Evolutionary conservation across 306 rosid species (phyloP).

Genomic region (Prunus davidiana): DNA sequence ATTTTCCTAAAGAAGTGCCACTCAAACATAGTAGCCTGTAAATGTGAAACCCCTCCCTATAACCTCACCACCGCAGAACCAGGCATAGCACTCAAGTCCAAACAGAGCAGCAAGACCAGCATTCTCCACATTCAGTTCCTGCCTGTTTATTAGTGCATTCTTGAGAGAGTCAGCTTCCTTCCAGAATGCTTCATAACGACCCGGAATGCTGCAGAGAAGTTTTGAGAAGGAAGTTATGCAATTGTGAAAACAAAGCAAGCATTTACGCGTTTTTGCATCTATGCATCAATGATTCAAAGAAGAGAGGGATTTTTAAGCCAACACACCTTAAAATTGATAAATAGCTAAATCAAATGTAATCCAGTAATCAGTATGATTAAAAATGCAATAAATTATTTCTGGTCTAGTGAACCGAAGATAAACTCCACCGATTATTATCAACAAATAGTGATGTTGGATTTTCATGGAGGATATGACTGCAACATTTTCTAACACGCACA

Average conservation of each 20-base stretch:
- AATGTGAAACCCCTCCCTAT: slow-evolving; percentile 50
- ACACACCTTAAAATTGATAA: background rate
- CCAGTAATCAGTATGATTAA: background rate
- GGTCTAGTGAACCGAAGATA: background rate
- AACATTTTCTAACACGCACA: background rate
- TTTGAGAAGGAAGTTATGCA: slow-evolving; percentile 11
- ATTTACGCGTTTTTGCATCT: background rate
- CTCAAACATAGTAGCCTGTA: slow-evolving; percentile 46
- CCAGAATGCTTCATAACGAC: slow-evolving; percentile 37
- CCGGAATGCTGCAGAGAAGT: slow-evolving; percentile 38
- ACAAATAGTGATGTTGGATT: background rate
- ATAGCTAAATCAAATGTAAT: background rate
- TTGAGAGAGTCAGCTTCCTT: slow-evolving; percentile 37
- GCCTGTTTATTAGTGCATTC: slow-evolving; percentile 27
- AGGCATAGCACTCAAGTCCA: slow-evolving; percentile 50
- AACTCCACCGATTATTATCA: background rate
- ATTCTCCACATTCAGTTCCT: slow-evolving; percentile 32
- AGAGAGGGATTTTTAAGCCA: background rate
- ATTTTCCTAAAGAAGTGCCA: slow-evolving; percentile 1
- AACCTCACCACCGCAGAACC: slow-evolving; percentile 54
- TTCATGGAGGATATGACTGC: background rate
- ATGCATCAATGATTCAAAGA: background rate
- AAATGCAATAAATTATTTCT: background rate
- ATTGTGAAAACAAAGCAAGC: background rate
- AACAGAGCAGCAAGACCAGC: slow-evolving; percentile 39